phyloP scores from a whole-genome alignment of 306 rosid genomes.

The Cicer bijugum region DNA sequence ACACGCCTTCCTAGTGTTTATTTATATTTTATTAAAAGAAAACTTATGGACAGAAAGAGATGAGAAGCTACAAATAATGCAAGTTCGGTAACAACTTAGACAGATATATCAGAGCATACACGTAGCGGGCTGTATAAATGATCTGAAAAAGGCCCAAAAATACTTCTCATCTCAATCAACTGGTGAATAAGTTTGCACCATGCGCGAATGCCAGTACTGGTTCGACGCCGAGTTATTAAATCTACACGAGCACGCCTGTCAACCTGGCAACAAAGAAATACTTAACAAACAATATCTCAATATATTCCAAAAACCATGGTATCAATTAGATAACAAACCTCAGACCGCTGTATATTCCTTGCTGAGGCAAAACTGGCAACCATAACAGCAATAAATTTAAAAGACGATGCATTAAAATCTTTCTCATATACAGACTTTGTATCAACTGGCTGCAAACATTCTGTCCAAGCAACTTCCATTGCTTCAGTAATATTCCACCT shows the following conservation, averaged over 20 bases:
- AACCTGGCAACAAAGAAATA: constrained; percentile 62
- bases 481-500: constrained; percentile 95
- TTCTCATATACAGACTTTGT: constrained; percentile 91
- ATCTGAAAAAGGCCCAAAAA: constrained; percentile 84
- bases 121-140: constrained; percentile 68
- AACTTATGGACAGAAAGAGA: constrained; percentile 37
- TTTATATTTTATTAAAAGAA: constrained; percentile 18
- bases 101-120: constrained; percentile 62
- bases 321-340: constrained; percentile 61
- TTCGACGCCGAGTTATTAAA: constrained; percentile 62
- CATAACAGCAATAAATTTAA: constrained; percentile 89
- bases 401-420: constrained; percentile 90
- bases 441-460: constrained; percentile 95
- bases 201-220: constrained; percentile 72
- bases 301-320: constrained; percentile 38
- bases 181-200: constrained; percentile 90
- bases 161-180: constrained; percentile 84
- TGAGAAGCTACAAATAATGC: constrained; percentile 38
- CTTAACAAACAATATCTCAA: constrained; percentile 44
- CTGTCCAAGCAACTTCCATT: constrained; percentile 99
- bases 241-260: constrained; percentile 86
- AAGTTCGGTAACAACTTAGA: constrained; percentile 36
- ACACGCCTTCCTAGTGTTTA: constrained; percentile 28
- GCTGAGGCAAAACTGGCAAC: constrained; percentile 97
- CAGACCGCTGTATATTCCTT: constrained; percentile 94